Evolutionary conservation across 805 yeast genomes (phyloP).

Genomic region (Candida krabiensis): DNA sequence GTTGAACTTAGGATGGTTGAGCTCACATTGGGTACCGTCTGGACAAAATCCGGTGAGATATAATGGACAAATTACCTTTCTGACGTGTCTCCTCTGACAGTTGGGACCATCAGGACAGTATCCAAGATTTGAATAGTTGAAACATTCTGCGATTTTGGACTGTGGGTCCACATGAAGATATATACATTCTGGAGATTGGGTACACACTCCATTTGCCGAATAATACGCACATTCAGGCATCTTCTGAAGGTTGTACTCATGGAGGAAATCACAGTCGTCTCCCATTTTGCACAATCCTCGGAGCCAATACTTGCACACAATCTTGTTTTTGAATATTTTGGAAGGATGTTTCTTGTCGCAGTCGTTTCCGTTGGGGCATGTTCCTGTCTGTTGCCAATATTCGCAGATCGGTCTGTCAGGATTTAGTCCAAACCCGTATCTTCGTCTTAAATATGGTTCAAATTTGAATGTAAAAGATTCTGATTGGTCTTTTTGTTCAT

Average conservation of each 20-base stretch:
- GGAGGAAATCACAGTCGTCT: conserved; percentile 93
- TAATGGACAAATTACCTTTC: conserved; percentile 72
- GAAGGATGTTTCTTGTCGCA: conserved; percentile 85
- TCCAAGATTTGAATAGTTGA: conserved; percentile 74
- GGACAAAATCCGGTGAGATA: conserved; percentile 94
- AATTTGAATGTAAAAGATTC: conserved; percentile 46
- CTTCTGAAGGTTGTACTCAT: conserved; percentile 88
- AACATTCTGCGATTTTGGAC: conserved; percentile 84
- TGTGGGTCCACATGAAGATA: conserved; percentile 90
- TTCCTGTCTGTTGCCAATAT: conserved; percentile 55
- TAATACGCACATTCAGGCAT: conserved; percentile 97
- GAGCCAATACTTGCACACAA: conserved; percentile 98
- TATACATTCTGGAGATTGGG: conserved; percentile 91
- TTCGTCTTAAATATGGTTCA: conserved; percentile 79
- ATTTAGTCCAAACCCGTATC: conserved; percentile 78
- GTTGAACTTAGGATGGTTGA: conserved; percentile 81
- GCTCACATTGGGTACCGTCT: conserved; percentile 74
- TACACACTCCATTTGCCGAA: conserved; percentile 80
- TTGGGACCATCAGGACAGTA: conserved; percentile 91
- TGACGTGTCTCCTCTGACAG: conserved; percentile 78
- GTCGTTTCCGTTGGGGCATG: conserved; percentile 79
- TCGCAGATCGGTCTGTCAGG: conserved; percentile 91
- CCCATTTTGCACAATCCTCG: conserved; percentile 96
- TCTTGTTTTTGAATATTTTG: conserved; percentile 62
- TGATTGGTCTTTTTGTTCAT: conserved; percentile 4